Evolutionary conservation across 352 stramenopile species (phyloP), one percentile per base, ranked within the genome.

Genomic region (Phytophthora chlamydospora): DNA sequence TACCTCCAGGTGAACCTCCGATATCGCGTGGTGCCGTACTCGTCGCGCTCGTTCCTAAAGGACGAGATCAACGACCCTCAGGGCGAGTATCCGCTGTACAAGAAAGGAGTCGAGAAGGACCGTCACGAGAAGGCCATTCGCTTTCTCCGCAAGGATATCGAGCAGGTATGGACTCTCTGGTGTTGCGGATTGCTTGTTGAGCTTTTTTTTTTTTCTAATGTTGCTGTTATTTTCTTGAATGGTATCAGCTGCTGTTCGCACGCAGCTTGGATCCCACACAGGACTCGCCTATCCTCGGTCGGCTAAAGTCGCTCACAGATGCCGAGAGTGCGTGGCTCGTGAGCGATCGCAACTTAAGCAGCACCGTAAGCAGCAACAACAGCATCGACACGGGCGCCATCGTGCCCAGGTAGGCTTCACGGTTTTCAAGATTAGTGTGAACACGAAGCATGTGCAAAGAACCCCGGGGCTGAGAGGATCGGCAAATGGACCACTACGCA

Each of bases 1-100:
- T 95, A 95, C 51, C 61, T 95, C 31, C 78, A 93, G 40, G 83
- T 95, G 43, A 95, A 92, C 33, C 67, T 95, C 27, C 81, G 87
- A 5, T 95, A 95, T 71, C 76, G 76, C 11, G 83, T 95, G 41
- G 71, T 91, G 41, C 83, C 85, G 19, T 91, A 89, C 56, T 91
- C 83, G 33, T 93, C 83, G 36, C 80, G 84, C 4, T 94, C 85
- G 4, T 93, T 83, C 47, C 70, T 96, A 33, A 89, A 90, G 39
- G 87, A 96, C 66, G 85, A 96, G 58, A 91, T 94, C 45, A 94
- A 96, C 48, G 87, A 94, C 33, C 68, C 83, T 40, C 63, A 80
- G 36, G 80, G 75, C 38, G 87, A 96, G 43, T 96, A 93, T 53
- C 87, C 87, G 39, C 70, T 96, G 9, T 96, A 92, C 61, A 88